Evolutionary conservation across 2,329 filamentous ascomycete genomes (phyloP), one percentile per base, ranked within the genome.

Genomic region (Aspergillus clavatus): DNA sequence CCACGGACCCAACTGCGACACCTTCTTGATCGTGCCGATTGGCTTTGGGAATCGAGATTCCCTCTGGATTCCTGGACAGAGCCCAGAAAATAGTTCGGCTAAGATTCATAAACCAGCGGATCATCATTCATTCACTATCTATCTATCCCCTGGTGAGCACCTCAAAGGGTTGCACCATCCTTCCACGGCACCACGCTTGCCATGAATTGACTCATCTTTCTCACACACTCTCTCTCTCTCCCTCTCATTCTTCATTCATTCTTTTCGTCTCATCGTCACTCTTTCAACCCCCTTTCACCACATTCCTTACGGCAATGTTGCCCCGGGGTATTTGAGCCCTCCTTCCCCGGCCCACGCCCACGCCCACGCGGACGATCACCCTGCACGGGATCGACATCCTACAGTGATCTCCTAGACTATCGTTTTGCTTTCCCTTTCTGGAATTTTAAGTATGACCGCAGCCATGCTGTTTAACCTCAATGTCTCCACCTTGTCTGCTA

Each of bases 401-500:
- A 14, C 16, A 21, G 23, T 24, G n/a, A n/a, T 24, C 23, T 18
- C 4, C 31, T 16, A 3, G 18, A 12, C 31, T 35, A 35, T 35
- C 31, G 10, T 35, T 35, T 35, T n/a, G n/a, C n/a, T 11, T 35
- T 35, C 18, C 31, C 31, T 35, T 12, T 35, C 19, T 16, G 5
- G 31, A 18, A 10, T 35, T 19, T 14, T 10, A 10, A 18, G 14
- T 35, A 18, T 35, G 31, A 35, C 31, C 14, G 29, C n/a, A 43
- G n/a, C n/a, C 24, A 50, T 50, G 48, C 36, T 50, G 29, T 35
- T 43, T 8, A n/a, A 42, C 4, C 5, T 42, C 16, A 38, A 28
- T 21, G 33, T 37, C 38, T 43, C 33, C 23, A 27, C 35, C 7
- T 23, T 48, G 21, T 27, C 46, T 11, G 26, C 19, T 24, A 21